Conservation (phyloP, 2,329 filamentous ascomycete species). For the Cladosporium sp. region DNA sequence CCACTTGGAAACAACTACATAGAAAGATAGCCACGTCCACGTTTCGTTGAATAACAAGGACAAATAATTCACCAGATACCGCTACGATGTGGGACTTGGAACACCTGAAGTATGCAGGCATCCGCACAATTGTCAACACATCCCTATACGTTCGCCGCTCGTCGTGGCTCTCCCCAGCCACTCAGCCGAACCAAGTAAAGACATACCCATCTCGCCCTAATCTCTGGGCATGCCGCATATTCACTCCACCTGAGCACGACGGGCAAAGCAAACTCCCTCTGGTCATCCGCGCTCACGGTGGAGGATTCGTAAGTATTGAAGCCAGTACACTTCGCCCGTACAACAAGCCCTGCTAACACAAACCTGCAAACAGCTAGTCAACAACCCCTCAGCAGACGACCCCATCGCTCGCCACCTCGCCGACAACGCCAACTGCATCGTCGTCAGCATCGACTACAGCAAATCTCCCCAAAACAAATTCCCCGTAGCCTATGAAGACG, state of each 20-base stretch:
- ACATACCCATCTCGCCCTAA: constrained; percentile 16
- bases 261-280: constrained; percentile 38
- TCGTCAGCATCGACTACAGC: constrained; percentile 54
- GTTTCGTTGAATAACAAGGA: neutral
- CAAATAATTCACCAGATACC: neutral
- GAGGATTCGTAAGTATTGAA: constrained; percentile 45
- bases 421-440: constrained; percentile 44
- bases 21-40: neutral
- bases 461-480: constrained; percentile 51
- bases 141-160: constrained; percentile 19
- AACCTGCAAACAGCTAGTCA: constrained; percentile 32
- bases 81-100: neutral
- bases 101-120: neutral
- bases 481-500: constrained; percentile 49
- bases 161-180: constrained; percentile 22
- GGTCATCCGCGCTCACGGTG: constrained; percentile 56
- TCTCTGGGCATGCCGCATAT: constrained; percentile 21
- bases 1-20: neutral
- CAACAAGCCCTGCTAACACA: neutral
- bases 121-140: constrained; percentile 15
- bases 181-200: constrained; percentile 22
- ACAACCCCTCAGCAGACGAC: constrained; percentile 50
- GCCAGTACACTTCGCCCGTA: neutral
- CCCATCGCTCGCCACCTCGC: constrained; percentile 49
- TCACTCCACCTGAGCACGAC: constrained; percentile 8